Base-by-base conservation (phyloP, 2,329 filamentous ascomycete species). In the Chalaropsis thielavioides region DNA sequence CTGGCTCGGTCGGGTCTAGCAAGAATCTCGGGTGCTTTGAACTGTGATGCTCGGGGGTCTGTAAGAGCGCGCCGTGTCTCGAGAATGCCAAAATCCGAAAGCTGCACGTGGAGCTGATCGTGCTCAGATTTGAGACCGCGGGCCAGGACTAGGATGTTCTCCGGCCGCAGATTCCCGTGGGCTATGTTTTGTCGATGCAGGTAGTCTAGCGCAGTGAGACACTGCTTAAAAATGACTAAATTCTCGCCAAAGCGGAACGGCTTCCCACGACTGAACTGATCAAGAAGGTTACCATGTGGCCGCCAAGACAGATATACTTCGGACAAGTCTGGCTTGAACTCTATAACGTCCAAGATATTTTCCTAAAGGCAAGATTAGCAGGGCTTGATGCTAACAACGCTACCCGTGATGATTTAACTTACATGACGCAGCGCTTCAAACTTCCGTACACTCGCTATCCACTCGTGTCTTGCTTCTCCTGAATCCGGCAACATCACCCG, bases 41-140 rank as follows among this genome's bases (percentile, higher is more conserved):
- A 64, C 17, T 58, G 51, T 10, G 41, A 31, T 10, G 51, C 40
- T n/a, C 19, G 31, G 7, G 24, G 22, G n/a, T 59, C 41, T 22
- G 15, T 58, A 11, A 54, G 40, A 3, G 51, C 46, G 17, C 62
- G 49, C 31, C 27, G 19, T 5, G 62, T 64, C 31, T 64, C 62
- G n/a, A 64, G 49, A 24, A 64, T 64, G 15, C 62, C 62, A 64
- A 64, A 64, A 46, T 64, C 62, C 13, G 62, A 64, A 3, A 64
- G 62, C 62, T 64, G 62, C 17, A 64, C 11, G 8, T 31, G 31
- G 24, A 64, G 22, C 35, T 43, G 35, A 17, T 41, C 11, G 13
- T 51, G 46, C 38, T 64, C 62, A 35, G 22, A 56, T 13, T n/a
- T n/a, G 27, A 15, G 7, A 7, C 62, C 51, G 15, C 62, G 62